Conservation (phyloP, 257 asterid genomes). For the Przewalskia tangutica region DNA sequence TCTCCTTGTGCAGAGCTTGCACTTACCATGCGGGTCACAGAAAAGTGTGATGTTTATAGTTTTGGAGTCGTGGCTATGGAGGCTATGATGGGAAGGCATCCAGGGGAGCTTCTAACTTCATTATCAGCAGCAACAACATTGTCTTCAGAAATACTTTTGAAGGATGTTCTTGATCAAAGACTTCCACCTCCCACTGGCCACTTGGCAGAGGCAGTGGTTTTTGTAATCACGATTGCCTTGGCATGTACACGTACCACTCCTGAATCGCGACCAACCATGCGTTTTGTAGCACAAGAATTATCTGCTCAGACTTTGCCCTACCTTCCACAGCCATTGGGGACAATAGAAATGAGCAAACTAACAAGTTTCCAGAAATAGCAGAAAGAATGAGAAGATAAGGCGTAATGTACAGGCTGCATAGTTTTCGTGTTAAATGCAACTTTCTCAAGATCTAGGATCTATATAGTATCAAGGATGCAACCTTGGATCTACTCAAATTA, state of each 20-base stretch:
- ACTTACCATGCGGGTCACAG: conserved; percentile 63
- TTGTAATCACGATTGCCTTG: conserved; percentile 49
- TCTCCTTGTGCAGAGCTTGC: conserved; percentile 63
- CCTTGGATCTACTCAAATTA: background rate
- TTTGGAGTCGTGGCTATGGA: conserved; percentile 89
- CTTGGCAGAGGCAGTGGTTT: conserved; percentile 60
- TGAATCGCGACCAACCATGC: conserved; percentile 73
- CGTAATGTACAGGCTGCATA: background rate
- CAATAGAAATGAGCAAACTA: conserved; percentile 31
- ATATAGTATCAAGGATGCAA: background rate
- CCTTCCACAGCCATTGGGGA: conserved; percentile 42
- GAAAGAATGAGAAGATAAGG: background rate
- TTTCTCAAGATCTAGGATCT: background rate
- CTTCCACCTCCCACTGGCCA: conserved; percentile 50
- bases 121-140: conserved; percentile 29
- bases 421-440: background rate
- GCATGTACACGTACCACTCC: conserved; percentile 52
- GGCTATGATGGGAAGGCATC: conserved; percentile 83
- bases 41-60: conserved; percentile 86
- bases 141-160: conserved; percentile 35
- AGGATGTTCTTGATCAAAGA: conserved; percentile 58
- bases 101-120: conserved; percentile 62
- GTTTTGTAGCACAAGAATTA: conserved; percentile 63
- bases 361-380: conserved; percentile 26
- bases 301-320: conserved; percentile 47